Percentiles rank a stretch among this genome's conserved stretches.
Evolutionary conservation across 176 grass and related monocot species (phyloP).

Genomic region (Aegilops sharonensis): DNA sequence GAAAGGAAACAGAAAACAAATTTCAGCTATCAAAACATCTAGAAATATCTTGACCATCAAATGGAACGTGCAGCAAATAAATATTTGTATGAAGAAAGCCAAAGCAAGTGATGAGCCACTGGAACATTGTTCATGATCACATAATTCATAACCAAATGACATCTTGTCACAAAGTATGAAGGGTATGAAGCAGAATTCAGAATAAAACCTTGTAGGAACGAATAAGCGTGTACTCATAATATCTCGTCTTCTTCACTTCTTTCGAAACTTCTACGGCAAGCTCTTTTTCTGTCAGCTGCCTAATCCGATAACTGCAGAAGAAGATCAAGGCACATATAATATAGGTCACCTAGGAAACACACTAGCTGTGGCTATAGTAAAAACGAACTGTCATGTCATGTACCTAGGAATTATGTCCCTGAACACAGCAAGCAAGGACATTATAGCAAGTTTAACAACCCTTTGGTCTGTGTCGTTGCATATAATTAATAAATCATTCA

Average conservation of each 20-base stretch:
- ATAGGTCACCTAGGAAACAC: slow-evolving; percentile 5
- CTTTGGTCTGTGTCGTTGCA: slow-evolving; percentile 73
- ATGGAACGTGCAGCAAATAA: slow-evolving; percentile 3
- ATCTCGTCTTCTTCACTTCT: slow-evolving; percentile 70
- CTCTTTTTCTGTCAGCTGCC: slow-evolving; percentile 92
- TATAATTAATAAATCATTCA: slow-evolving; percentile 80
- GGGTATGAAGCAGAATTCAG: background rate
- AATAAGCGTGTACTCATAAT: slow-evolving; percentile 88
- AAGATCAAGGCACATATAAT: slow-evolving; percentile 24
- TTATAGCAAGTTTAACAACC: slow-evolving; percentile 77
- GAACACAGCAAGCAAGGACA: slow-evolving; percentile 94
- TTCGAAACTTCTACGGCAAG: slow-evolving; percentile 82
- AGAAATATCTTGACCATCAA: background rate
- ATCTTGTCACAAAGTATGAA: background rate
- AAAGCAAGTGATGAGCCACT: background rate
- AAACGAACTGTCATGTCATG: background rate
- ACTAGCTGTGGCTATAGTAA: background rate
- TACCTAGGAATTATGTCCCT: slow-evolving; percentile 84
- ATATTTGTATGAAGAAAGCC: background rate
- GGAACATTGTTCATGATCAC: background rate
- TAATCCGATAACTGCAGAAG: slow-evolving; percentile 77
- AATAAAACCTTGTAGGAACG: slow-evolving; percentile 79
- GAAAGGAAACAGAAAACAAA: background rate
- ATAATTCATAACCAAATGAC: slow-evolving; percentile 1
- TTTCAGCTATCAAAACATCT: slow-evolving; percentile 11